phyloP scores from a whole-genome alignment of 768 basidiomycete species.

The Lactarius indigo region DNA sequence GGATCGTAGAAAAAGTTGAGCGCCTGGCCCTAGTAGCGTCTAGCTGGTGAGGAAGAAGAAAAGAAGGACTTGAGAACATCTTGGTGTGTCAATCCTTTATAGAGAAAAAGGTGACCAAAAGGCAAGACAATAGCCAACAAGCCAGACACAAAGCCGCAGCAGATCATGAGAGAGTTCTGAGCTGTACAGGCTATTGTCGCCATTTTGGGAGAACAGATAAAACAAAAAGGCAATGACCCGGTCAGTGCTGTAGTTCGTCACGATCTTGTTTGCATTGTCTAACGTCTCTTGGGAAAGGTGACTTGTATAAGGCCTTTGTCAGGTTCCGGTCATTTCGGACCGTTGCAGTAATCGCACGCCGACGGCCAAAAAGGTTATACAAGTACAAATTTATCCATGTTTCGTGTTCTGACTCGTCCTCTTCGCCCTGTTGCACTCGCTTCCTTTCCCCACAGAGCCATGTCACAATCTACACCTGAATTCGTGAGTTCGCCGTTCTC shows the following conservation, averaged over 20 bases:
- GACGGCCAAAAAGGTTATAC: background rate
- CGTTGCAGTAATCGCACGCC: background rate
- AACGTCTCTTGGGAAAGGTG: background rate
- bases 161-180: background rate
- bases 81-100: background rate
- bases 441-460: conserved; percentile 12
- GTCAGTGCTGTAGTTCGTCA: background rate
- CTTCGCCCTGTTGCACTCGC: conserved; percentile 23
- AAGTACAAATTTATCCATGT: conserved; percentile 31
- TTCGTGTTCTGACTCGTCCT: conserved; percentile 33
- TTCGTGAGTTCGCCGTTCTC: conserved; percentile 19
- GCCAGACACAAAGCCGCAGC: background rate
- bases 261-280: background rate
- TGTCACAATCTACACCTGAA: conserved; percentile 22
- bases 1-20: conserved; percentile 4
- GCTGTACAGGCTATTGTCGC: background rate
- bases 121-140: conserved; percentile 4
- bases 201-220: background rate
- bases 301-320: background rate
- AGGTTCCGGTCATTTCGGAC: background rate
- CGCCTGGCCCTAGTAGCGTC: conserved; percentile 23
- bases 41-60: conserved; percentile 3
- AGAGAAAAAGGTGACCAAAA: background rate
- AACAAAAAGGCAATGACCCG: background rate
- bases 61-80: background rate